phyloP scores from a whole-genome alignment of 148 eudicot species.

The Rheum nobile region DNA sequence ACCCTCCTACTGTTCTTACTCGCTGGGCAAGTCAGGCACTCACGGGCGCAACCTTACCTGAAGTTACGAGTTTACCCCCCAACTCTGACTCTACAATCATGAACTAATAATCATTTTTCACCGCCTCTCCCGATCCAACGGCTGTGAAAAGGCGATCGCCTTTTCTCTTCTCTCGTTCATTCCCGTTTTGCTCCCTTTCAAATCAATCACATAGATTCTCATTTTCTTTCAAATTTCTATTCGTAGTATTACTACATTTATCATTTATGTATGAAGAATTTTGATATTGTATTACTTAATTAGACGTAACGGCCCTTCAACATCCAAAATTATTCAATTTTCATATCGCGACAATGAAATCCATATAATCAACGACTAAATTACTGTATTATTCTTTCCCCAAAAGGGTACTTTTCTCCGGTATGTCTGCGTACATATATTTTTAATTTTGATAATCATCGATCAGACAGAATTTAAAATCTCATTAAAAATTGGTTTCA shows the following conservation, averaged over 20 bases:
- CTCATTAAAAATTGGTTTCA: neutral
- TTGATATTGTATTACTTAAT: neutral
- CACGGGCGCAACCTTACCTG: conserved; percentile 4
- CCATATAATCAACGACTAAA: neutral
- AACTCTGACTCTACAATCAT: conserved; percentile 1
- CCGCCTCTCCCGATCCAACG: conserved; percentile 8
- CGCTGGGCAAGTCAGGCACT: conserved; percentile 1
- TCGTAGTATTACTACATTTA: neutral
- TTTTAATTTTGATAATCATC: neutral
- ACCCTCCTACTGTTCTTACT: neutral
- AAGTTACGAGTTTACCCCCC: conserved; percentile 2
- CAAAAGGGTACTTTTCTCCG: neutral
- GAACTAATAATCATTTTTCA: conserved; percentile 4
- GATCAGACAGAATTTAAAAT: neutral
- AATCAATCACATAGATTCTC: neutral
- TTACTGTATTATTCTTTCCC: neutral
- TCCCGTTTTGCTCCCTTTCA: neutral
- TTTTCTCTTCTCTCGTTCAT: neutral
- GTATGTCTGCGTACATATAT: neutral
- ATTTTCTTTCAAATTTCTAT: neutral
- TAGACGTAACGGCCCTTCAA: neutral
- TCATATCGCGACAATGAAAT: neutral
- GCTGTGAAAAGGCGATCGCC: conserved; percentile 6
- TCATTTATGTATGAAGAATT: neutral
- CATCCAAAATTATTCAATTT: neutral